Evolutionary conservation across 108 stramenopile genomes (phyloP), one percentile per base, ranked within the genome.

Genomic region (Parietichytrium sp.): DNA sequence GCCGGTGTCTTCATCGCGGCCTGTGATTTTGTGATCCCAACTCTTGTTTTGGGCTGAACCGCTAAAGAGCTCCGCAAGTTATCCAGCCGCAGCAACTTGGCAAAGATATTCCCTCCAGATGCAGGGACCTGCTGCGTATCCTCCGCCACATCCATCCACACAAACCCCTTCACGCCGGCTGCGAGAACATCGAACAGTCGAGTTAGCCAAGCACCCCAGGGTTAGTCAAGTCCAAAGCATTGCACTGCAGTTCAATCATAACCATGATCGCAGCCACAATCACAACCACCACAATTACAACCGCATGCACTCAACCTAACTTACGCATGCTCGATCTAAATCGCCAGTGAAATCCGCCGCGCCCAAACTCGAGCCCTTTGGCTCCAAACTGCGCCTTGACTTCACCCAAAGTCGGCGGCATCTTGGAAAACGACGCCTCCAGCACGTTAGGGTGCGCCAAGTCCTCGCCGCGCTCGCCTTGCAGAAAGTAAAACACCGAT

Each of bases 401-500:
- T n/a, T 72, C 61, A n/a, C 16, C 61, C 8, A 72, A 25, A 33
- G 61, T 72, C 6, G 61, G 61, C 20, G 13, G 36, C 15, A 25
- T n/a, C 2, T n/a, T 33, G n/a, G 33, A 33, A n/a, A 23, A 33
- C n/a, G 23, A 42, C 38, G 45, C 38, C 61, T 2, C 33, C 23
- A 72, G 45, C 61, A 72, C 45, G 42, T 72, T 72, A 33, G 61
- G 61, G 61, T 72, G 61, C 3, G 61, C 25, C 61, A 72, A 10
- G 42, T 72, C 61, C 33, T 72, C 61, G 20, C 61, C 61, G 38
- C 61, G 33, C 61, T 72, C 61, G 15, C 61, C 61, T 42, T 72
- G 61, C 61, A 72, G 38, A 20, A 72, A 72, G 61, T 72, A 72
- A 42, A 72, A 72, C 15, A 72, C 61, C n/a, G n/a, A n/a, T n/a